Conservation (phyloP, 2,329 filamentous ascomycete species). For the Ambrosiella xylebori region DNA sequence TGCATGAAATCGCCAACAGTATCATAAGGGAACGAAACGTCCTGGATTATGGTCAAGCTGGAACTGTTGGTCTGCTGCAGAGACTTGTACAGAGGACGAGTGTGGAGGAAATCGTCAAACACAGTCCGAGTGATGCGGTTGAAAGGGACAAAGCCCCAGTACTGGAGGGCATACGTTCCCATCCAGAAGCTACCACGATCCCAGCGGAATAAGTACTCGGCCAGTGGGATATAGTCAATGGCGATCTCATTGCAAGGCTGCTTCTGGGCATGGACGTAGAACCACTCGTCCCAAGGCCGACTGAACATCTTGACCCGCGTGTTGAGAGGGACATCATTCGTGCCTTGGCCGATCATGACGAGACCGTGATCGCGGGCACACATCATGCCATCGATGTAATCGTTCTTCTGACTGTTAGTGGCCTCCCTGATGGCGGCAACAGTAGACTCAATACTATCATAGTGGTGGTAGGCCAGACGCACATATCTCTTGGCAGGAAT, state of each 20-base stretch:
- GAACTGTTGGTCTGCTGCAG: constrained; percentile 43
- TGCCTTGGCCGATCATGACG: constrained; percentile 42
- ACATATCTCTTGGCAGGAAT: constrained; percentile 38
- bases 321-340: constrained; percentile 26
- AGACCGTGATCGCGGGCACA: constrained; percentile 38
- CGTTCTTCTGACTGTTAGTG: constrained; percentile 24
- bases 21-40: constrained; percentile 36
- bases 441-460: constrained; percentile 23
- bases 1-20: constrained; percentile 26
- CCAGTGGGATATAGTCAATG: constrained; percentile 40
- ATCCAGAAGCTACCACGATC: constrained; percentile 56
- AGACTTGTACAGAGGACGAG: constrained; percentile 47
- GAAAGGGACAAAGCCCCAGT: constrained; percentile 44
- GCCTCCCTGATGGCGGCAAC: constrained; percentile 28
- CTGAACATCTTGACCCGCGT: constrained; percentile 31
- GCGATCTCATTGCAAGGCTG: constrained; percentile 18
- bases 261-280: constrained; percentile 49
- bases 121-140: constrained; percentile 43
- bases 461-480: constrained; percentile 37
- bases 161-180: constrained; percentile 42
- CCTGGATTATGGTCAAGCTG: constrained; percentile 46
- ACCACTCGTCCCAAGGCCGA: constrained; percentile 50
- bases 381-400: constrained; percentile 56
- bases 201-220: constrained; percentile 55
- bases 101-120: constrained; percentile 46